Percentiles rank a stretch among this genome's conserved stretches.
Conservation (phyloP, 1,284 basidiomycete genomes). For the Porodaedalea pini region DNA sequence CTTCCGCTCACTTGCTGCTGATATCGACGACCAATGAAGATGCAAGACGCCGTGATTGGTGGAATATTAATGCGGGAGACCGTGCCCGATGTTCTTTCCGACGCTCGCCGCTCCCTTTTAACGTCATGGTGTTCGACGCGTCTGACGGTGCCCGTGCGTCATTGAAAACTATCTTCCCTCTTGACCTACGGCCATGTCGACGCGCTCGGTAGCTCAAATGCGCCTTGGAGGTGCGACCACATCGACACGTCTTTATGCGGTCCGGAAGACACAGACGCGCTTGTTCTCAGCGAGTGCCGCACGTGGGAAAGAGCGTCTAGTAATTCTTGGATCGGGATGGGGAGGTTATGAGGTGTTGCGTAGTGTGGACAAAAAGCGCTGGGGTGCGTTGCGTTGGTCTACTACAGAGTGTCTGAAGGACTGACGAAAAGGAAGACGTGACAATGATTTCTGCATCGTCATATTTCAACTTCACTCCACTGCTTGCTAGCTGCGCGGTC, state of each 20-base stretch:
- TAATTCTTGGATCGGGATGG: conserved; percentile 86
- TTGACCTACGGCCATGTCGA: neutral
- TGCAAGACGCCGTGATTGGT: too few relatives aligned
- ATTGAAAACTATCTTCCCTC: too few relatives aligned
- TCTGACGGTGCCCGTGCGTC: too few relatives aligned
- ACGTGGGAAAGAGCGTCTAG: conserved; percentile 54
- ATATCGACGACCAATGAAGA: too few relatives aligned
- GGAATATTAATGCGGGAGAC: too few relatives aligned
- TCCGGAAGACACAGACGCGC: neutral
- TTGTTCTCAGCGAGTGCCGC: conserved; percentile 29
- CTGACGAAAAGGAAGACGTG: conserved; percentile 47
- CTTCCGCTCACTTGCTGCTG: too few relatives aligned
- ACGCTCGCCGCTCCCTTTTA: too few relatives aligned
- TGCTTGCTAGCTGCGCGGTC: conserved; percentile 74
- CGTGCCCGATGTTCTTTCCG: too few relatives aligned
- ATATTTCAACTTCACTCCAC: conserved; percentile 83
- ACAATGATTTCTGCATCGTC: conserved; percentile 71
- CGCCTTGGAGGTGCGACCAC: neutral
- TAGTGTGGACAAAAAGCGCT: conserved; percentile 62
- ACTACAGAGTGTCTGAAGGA: neutral
- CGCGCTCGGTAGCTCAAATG: neutral
- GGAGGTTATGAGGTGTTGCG: conserved; percentile 74
- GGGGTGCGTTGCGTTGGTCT: conserved; percentile 44
- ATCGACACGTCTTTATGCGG: neutral
- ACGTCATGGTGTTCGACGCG: too few relatives aligned